phyloP scores from a whole-genome alignment of 2,329 filamentous ascomycete genomes.

The Didymella glomerata region DNA sequence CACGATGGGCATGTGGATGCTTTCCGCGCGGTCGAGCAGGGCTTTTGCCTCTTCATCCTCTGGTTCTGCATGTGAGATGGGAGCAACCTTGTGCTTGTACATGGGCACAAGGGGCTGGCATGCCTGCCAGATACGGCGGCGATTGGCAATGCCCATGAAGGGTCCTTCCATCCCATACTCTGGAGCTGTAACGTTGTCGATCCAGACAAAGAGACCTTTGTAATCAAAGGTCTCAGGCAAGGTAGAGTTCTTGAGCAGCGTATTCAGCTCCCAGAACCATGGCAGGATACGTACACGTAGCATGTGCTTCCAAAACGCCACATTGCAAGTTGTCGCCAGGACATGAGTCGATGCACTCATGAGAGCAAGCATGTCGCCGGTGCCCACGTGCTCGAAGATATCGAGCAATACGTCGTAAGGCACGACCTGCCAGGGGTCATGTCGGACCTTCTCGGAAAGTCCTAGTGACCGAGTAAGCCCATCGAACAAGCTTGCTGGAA shows the following conservation, averaged over 20 bases:
- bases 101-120: conserved; percentile 16
- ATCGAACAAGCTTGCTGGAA: neutral
- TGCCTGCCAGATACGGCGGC: conserved; percentile 42
- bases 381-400: conserved; percentile 18
- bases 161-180: conserved; percentile 31
- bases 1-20: neutral
- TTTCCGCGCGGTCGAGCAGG: neutral
- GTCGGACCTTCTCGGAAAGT: conserved; percentile 11
- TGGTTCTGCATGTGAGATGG: neutral
- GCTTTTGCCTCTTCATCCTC: neutral
- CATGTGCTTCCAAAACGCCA: conserved; percentile 29
- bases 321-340: conserved; percentile 13
- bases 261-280: conserved; percentile 25
- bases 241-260: conserved; percentile 3
- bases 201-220: conserved; percentile 35
- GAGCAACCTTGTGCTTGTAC: neutral
- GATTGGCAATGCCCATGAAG: conserved; percentile 45
- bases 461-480: neutral
- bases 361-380: conserved; percentile 20
- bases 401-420: conserved; percentile 27
- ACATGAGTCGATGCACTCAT: conserved; percentile 28
- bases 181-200: conserved; percentile 28
- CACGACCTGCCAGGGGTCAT: conserved; percentile 24
- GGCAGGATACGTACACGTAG: conserved; percentile 21
- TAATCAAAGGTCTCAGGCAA: conserved; percentile 21